Evolutionary conservation across 306 rosid species (phyloP), one percentile per base, ranked within the genome.

Genomic region (Cicer cuneatum): DNA sequence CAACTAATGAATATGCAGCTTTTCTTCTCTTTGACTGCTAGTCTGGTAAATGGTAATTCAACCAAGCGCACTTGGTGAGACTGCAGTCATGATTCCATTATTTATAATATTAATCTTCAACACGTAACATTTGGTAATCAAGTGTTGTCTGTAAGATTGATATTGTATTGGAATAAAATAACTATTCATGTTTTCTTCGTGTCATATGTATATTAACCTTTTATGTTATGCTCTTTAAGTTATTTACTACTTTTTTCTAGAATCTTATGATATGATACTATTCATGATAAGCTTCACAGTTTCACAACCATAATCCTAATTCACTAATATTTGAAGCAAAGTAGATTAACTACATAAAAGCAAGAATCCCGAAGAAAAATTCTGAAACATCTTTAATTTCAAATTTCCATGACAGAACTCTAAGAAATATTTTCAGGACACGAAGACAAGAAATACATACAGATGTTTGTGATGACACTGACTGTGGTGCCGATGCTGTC

Each of bases 391-490:
- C 35, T 67, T 62, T 33, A 13, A 21, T 67, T 38, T 76, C 14
- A 54, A 72, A 47, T 52, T 62, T 42, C 70, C 58, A 83, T n/a
- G 40, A 40, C 47, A 62, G 73, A 68, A 9, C n/a, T 14, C 65
- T 2, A 53, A 16, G 15, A 29, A 60, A 59, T 48, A 73, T 13
- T 52, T 80, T 69, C 72, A 62, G 41, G 38, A 63, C 53, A 29
- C 14, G 24, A 35, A 77, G 73, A 66, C 72, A 78, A 69, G 71
- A 40, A 82, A 81, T 47, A 73, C 97, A 60, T 88, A 91, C 95
- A 82, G 96, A 86, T 65, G 85, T 72, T 78, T 83, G 93, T 64
- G 96, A 81, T 76, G 92, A 79, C 0, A 63, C 83, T 45, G 83
- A 69, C 58, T 70, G 81, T 37, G 84, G 66, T 69, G 87, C 83